Percentiles rank a stretch among this genome's conserved stretches.
Evolutionary conservation across 2,329 filamentous ascomycete species (phyloP).

Genomic region (Claviceps africana): DNA sequence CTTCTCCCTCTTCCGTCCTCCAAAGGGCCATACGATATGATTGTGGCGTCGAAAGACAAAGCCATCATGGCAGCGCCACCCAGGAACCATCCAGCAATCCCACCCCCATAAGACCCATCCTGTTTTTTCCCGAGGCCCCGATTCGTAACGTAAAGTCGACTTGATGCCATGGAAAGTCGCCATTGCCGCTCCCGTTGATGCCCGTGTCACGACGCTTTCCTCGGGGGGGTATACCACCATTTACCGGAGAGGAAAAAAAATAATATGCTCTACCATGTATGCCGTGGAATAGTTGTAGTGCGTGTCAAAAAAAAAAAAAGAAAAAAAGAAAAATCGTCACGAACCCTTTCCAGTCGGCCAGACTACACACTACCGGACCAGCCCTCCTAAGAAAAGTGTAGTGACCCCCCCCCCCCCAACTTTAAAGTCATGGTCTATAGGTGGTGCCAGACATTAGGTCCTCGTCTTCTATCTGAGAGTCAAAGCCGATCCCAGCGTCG

Average conservation of each 20-base stretch:
- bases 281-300: not conserved
- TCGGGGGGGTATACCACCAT: not conserved
- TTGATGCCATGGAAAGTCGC: not conserved
- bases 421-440: not conserved
- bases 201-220: not conserved
- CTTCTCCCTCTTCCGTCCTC: not conserved
- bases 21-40: not conserved
- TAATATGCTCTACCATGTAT: not conserved
- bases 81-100: not conserved
- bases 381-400: not conserved
- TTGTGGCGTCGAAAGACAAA: not conserved
- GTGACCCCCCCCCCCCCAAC: too few species aligned
- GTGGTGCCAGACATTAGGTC: slow-evolving; percentile 41
- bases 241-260: not conserved
- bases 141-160: not conserved
- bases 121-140: not conserved
- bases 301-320: not conserved
- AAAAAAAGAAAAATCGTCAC: not conserved
- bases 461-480: slow-evolving; percentile 41
- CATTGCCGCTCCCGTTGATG: not conserved
- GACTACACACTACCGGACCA: not conserved
- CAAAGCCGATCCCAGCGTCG: slow-evolving; percentile 25
- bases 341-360: not conserved
- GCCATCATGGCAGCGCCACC: not conserved
- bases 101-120: not conserved